Evolutionary conservation across 2,329 filamentous ascomycete genomes (phyloP).

Genomic region (Aspergillus versicolor): DNA sequence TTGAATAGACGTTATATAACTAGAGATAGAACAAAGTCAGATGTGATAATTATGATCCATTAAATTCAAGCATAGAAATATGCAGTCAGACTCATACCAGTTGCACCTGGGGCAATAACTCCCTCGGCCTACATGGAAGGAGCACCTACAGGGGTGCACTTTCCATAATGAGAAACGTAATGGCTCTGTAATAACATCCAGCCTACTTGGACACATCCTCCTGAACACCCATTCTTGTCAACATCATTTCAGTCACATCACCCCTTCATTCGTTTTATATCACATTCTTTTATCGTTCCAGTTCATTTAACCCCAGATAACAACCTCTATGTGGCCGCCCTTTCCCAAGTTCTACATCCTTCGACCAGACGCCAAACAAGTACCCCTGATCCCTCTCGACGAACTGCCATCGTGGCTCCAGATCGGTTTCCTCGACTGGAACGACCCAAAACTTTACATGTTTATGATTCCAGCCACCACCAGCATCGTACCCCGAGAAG

Average conservation of each 20-base stretch:
- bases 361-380: constrained; percentile 33
- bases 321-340: constrained; percentile 17
- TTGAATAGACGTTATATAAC: not conserved
- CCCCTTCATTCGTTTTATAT: not conserved
- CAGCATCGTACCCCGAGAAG: constrained; percentile 25
- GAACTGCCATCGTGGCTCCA: constrained; percentile 41
- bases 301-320: not conserved
- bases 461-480: constrained; percentile 25
- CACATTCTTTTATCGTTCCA: constrained; percentile 1
- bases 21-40: too few species aligned
- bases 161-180: too few species aligned
- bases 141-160: too few species aligned
- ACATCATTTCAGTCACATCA: not conserved
- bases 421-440: constrained; percentile 26
- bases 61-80: too few species aligned
- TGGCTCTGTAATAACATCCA: too few species aligned
- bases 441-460: constrained; percentile 15
- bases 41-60: too few species aligned
- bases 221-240: not conserved
- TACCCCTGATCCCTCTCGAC: constrained; percentile 45
- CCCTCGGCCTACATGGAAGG: too few species aligned
- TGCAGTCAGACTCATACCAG: too few species aligned
- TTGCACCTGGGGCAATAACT: not conserved
- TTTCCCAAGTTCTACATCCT: constrained; percentile 41
- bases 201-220: not conserved